Evolutionary conservation across 2,329 filamentous ascomycete species (phyloP).

Genomic region (Davidsoniella virescens): DNA sequence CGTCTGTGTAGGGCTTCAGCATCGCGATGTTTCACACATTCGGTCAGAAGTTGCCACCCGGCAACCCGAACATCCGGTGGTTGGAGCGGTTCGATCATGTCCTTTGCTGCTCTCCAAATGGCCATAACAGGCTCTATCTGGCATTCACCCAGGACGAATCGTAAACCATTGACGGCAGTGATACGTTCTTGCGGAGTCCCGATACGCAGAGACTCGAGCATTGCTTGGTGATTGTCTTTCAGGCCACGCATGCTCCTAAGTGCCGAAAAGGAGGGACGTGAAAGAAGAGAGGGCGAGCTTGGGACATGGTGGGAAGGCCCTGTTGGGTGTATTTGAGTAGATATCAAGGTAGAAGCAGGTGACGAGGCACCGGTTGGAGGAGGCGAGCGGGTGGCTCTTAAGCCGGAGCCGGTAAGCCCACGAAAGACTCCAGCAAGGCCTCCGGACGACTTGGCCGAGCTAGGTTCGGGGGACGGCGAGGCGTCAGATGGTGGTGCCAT

Average conservation of each 20-base stretch:
- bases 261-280: slow-evolving; percentile 17
- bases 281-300: slow-evolving; percentile 5
- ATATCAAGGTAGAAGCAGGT: neutral
- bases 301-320: slow-evolving; percentile 1
- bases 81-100: slow-evolving; percentile 43
- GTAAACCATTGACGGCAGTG: slow-evolving; percentile 40
- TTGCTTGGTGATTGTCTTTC: slow-evolving; percentile 35
- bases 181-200: slow-evolving; percentile 37
- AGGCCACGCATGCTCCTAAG: slow-evolving; percentile 24
- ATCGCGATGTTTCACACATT: slow-evolving; percentile 45
- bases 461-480: slow-evolving; percentile 36
- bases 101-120: slow-evolving; percentile 51
- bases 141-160: slow-evolving; percentile 39
- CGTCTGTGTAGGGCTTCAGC: slow-evolving; percentile 51
- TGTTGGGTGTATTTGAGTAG: neutral
- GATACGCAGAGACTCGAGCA: slow-evolving; percentile 37
- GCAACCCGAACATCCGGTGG: slow-evolving; percentile 35
- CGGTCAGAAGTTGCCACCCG: slow-evolving; percentile 50
- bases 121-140: slow-evolving; percentile 41
- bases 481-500: slow-evolving; percentile 47
- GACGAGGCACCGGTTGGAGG: slow-evolving; percentile 16
- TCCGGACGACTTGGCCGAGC: slow-evolving; percentile 25
- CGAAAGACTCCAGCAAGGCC: slow-evolving; percentile 49
- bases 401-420: slow-evolving; percentile 38
- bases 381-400: slow-evolving; percentile 31